phyloP scores from a whole-genome alignment of 495 filamentous ascomycete genomes.

The Elasticomyces elasticus region DNA sequence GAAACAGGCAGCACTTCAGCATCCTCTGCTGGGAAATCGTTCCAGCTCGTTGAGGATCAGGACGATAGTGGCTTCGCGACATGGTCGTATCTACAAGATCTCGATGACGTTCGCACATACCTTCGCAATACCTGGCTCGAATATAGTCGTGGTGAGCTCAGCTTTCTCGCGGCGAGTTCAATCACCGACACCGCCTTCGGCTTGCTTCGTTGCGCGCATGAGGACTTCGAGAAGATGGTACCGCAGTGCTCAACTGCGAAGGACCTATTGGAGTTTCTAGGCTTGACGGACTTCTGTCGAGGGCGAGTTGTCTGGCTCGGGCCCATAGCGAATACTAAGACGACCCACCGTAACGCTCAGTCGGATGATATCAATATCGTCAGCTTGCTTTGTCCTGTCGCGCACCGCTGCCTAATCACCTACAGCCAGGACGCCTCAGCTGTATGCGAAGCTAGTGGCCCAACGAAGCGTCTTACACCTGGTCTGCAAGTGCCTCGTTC shows the following conservation, averaged over 20 bases:
- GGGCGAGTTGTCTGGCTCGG: not conserved
- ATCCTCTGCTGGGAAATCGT: too few relatives aligned
- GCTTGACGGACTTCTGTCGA: not conserved
- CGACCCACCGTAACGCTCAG: not conserved
- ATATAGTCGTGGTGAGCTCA: constrained; percentile 4
- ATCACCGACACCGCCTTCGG: constrained; percentile 6
- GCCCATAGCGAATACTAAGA: too few relatives aligned
- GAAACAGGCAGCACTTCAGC: not conserved
- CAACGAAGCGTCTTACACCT: not conserved
- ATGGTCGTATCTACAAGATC: constrained; percentile 2
- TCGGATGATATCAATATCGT: too few relatives aligned
- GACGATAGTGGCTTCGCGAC: not conserved
- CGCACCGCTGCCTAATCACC: too few relatives aligned
- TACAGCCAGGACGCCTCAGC: too few relatives aligned
- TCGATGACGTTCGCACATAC: not conserved
- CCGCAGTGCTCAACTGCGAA: not conserved
- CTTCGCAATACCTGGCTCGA: not conserved
- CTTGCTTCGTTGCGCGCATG: constrained; percentile 2
- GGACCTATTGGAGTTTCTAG: not conserved
- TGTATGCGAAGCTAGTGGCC: not conserved
- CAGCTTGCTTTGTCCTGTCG: too few relatives aligned
- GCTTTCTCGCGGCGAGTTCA: not conserved
- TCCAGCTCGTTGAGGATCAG: not conserved
- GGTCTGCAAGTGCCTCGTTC: not conserved
- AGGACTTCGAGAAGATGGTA: not conserved